Percentiles rank a stretch among this genome's conserved stretches.
phyloP scores from a whole-genome alignment of 2,329 filamentous ascomycete species.

The Epichloe aotearoae region DNA sequence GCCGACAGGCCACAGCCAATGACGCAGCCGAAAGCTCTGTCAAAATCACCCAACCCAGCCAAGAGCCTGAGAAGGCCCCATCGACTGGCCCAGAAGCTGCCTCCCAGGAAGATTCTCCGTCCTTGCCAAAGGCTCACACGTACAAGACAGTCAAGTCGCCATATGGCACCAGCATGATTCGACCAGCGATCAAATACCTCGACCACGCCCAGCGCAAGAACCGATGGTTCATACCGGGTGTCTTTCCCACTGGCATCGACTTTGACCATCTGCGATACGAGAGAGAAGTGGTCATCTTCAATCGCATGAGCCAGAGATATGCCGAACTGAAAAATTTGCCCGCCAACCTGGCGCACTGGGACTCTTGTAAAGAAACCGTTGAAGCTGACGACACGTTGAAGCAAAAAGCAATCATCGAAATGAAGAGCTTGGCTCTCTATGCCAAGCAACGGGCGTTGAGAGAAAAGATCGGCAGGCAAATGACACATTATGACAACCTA shows the following conservation, averaged over 20 bases:
- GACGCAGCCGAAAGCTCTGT: slow-evolving; percentile 29
- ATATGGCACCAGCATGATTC: slow-evolving; percentile 42
- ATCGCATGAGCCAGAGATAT: slow-evolving; percentile 75
- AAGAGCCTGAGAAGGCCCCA: slow-evolving; percentile 22
- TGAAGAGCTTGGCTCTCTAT: slow-evolving; percentile 80
- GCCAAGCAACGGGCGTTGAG: slow-evolving; percentile 78
- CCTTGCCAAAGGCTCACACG: slow-evolving; percentile 29
- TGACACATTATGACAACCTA: slow-evolving; percentile 91
- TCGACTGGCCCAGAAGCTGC: slow-evolving; percentile 24
- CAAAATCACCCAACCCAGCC: slow-evolving; percentile 17
- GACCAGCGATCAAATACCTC: slow-evolving; percentile 57
- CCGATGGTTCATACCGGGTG: slow-evolving; percentile 68
- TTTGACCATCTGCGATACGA: slow-evolving; percentile 76
- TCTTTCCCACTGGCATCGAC: slow-evolving; percentile 82
- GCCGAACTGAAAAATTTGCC: slow-evolving; percentile 71
- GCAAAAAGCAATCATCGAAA: slow-evolving; percentile 83
- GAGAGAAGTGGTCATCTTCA: slow-evolving; percentile 78
- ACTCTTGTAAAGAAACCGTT: slow-evolving; percentile 54
- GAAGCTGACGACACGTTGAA: slow-evolving; percentile 73
- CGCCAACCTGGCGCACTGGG: slow-evolving; percentile 79
- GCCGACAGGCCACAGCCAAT: slow-evolving; percentile 41
- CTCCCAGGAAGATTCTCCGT: slow-evolving; percentile 18
- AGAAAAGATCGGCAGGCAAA: slow-evolving; percentile 76
- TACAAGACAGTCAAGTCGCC: slow-evolving; percentile 70
- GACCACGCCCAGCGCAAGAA: slow-evolving; percentile 66